These are phyloP conservation scores for Phytophthora cactorum DNA, from an alignment of 352 stramenopile species.

Conservation along the genomic window DNA sequence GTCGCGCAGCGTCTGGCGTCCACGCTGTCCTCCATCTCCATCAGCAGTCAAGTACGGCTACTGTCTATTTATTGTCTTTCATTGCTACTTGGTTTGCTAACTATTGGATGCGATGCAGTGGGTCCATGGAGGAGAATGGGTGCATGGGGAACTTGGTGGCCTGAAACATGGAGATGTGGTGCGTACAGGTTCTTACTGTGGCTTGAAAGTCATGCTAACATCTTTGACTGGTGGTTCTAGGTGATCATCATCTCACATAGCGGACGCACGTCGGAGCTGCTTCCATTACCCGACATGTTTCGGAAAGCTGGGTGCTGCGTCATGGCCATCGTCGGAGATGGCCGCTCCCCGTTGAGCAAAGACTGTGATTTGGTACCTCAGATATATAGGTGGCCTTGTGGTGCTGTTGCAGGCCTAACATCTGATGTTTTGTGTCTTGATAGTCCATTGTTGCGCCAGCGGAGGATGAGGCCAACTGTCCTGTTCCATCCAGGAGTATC, in stretches of 20 bases:
- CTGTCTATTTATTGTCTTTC: background rate
- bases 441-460: constrained; percentile 47
- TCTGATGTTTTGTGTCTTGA: background rate
- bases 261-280: constrained; percentile 66
- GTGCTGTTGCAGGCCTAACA: background rate
- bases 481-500: constrained; percentile 81
- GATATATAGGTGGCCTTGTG: background rate
- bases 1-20: constrained; percentile 75
- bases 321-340: constrained; percentile 59
- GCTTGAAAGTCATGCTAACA: background rate
- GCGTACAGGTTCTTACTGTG: background rate
- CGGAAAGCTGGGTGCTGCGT: constrained; percentile 43
- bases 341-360: constrained; percentile 39
- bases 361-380: constrained; percentile 39
- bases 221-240: background rate
- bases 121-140: constrained; percentile 82
- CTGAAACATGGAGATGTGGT: constrained; percentile 63
- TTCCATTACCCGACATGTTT: constrained; percentile 57
- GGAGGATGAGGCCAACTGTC: constrained; percentile 51
- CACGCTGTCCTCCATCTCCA: constrained; percentile 73
- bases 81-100: constrained; percentile 4
- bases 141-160: constrained; percentile 80
- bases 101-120: constrained; percentile 42
- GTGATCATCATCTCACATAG: constrained; percentile 80
- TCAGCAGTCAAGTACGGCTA: constrained; percentile 62